Evolutionary conservation across 202 grass and related monocot genomes (phyloP), one percentile per base, ranked within the genome.

Genomic region (Bolboschoenoplectus hybrid): DNA sequence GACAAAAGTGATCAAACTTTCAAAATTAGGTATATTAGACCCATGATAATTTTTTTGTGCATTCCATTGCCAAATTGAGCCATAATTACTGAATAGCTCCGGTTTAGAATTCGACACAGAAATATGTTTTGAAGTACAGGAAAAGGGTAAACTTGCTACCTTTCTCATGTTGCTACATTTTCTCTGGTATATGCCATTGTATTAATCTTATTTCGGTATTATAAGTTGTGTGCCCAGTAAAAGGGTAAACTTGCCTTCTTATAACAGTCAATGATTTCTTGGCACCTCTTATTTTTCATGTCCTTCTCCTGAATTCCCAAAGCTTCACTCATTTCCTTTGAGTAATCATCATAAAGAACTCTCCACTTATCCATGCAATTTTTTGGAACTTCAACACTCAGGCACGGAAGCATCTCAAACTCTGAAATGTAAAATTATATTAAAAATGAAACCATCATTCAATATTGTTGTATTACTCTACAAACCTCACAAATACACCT

Each of bases 321-420:
- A 4, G 88, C 86, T 19, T 34, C 17, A 1, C 1, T 14, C 45
- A 89, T 90, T 41, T 92, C 88, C 39, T 2, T 32, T 66, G 79
- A 64, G 82, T 97, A 97, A 2, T 91, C 63, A 0, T 13, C 0
- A 41, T 92, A 93, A 11, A 5, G 90, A 10, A 0, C 0, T 17
- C 43, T 36, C 94, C 91, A 97, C 79, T 82, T 19, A 17, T 62
- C 1, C 16, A 53, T 73, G 88, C 79, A 80, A 12, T 77, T n/a
- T 47, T 77, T 9, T 19, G 85, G 11, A 56, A 87, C 68, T 3
- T 76, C 84, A 17, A 77, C 72, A 73, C 47, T 85, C 55, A 93
- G 91, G 82, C 94, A 93, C 72, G 82, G 66, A 47, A 96, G 77
- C 11, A 81, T 87, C 73, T 26, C 51, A 83, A 96, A 87, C 36